phyloP scores from a whole-genome alignment of 2,329 filamentous ascomycete species.

The Chaetomium olivaceum region DNA sequence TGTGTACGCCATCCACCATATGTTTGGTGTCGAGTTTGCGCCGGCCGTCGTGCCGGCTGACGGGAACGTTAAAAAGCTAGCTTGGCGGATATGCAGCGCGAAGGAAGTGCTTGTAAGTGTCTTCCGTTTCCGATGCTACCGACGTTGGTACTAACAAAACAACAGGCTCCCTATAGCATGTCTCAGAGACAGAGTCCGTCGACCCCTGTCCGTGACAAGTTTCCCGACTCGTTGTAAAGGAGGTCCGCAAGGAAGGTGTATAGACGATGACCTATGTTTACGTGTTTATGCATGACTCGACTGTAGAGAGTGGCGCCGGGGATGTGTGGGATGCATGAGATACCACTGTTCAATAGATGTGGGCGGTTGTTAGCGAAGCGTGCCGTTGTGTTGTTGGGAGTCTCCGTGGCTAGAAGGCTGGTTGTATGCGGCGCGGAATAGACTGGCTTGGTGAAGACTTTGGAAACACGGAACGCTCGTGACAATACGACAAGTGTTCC shows the following conservation, averaged over 20 bases:
- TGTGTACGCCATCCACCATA: constrained; percentile 91
- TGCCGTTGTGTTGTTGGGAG: constrained; percentile 5
- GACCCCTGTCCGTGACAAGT: constrained; percentile 55
- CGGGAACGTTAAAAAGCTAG: constrained; percentile 84
- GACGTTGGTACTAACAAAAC: constrained; percentile 8
- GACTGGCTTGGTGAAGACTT: not conserved
- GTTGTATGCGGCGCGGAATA: not conserved
- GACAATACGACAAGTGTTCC: not conserved
- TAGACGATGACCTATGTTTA: not conserved
- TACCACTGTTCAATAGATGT: constrained; percentile 19
- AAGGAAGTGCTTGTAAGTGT: constrained; percentile 87
- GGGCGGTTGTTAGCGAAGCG: not conserved
- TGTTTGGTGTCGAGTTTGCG: constrained; percentile 96
- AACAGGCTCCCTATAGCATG: constrained; percentile 71
- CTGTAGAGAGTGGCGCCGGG: constrained; percentile 2
- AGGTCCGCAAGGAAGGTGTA: not conserved
- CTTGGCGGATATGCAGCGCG: constrained; percentile 93
- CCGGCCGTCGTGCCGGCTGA: constrained; percentile 90
- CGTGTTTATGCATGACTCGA: constrained; percentile 15
- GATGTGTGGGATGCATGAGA: constrained; percentile 17
- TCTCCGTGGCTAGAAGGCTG: not conserved
- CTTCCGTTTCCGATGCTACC: too few species aligned
- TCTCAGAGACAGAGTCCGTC: constrained; percentile 62
- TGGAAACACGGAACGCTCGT: not conserved
- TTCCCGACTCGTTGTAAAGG: constrained; percentile 36